Percentiles rank a stretch among this genome's conserved stretches.
Evolutionary conservation across 495 filamentous ascomycete genomes (phyloP).

Genomic region (Penicillium angulare): DNA sequence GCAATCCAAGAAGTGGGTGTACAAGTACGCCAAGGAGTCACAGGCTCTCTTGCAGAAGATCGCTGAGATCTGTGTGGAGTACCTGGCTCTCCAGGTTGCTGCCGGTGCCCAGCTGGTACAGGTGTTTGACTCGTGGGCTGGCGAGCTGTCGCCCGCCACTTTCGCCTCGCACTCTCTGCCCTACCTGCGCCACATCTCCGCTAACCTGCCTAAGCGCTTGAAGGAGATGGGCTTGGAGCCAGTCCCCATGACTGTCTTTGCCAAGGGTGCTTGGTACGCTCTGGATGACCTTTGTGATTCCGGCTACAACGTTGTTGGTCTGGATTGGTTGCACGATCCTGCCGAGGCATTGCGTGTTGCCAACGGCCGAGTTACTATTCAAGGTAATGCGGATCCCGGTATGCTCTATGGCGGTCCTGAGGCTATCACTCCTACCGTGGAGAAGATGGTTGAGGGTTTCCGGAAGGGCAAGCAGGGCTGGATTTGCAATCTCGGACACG

Average conservation of each 20-base stretch:
- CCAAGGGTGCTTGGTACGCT: slow-evolving; percentile 99
- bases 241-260: slow-evolving; percentile 98
- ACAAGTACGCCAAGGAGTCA: slow-evolving; percentile 77
- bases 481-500: slow-evolving; percentile 89
- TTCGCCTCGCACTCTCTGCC: slow-evolving; percentile 85
- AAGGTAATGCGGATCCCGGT: slow-evolving; percentile 95
- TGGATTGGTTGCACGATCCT: slow-evolving; percentile 94
- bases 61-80: slow-evolving; percentile 87
- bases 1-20: slow-evolving; percentile 92
- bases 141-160: slow-evolving; percentile 78
- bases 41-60: slow-evolving; percentile 86
- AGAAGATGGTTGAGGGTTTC: slow-evolving; percentile 85
- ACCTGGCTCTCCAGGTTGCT: slow-evolving; percentile 85
- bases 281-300: slow-evolving; percentile 82
- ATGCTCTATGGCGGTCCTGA: slow-evolving; percentile 80
- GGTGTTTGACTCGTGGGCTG: slow-evolving; percentile 99
- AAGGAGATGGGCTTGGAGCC: slow-evolving; percentile 67
- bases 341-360: slow-evolving; percentile 77
- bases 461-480: slow-evolving; percentile 81
- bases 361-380: slow-evolving; percentile 72
- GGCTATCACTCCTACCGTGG: slow-evolving; percentile 75
- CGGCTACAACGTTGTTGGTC: slow-evolving; percentile 87
- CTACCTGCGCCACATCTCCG: slow-evolving; percentile 79
- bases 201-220: slow-evolving; percentile 69
- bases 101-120: slow-evolving; percentile 91